Evolutionary conservation across 2,329 filamentous ascomycete species (phyloP), one percentile per base, ranked within the genome.

Genomic region (Aspergillus chevalieri): DNA sequence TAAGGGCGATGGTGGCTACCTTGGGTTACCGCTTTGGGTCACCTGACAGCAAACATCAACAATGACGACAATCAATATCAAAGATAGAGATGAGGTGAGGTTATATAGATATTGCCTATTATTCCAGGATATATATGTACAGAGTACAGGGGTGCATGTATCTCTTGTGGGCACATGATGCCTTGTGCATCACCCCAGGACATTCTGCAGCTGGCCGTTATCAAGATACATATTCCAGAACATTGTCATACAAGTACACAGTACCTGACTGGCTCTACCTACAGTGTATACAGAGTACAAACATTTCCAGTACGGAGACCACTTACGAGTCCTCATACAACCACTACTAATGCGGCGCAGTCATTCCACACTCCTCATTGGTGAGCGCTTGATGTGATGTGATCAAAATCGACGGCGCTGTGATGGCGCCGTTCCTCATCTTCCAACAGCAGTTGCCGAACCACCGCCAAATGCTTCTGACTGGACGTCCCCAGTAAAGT

Each of bases 391-490:
- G 36, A 47, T 30, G 26, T 30, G 26, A 50, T 60, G 57, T 60
- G 57, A 60, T 49, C 55, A 53, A 49, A 55, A 48, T 36, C 38
- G 49, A 47, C 46, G 41, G 41, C 41, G 41, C 41, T 43, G 41
- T 43, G 41, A 43, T 24, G 41, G 22, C 19, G 22, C 21, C 21
- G 34, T n/a, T 43, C 19, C 41, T 21, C 6, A 19, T 8, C 41
- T 22, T 46, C 46, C 51, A 49, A 54, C 53, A 46, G 51, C 43
- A 56, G 43, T 36, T 50, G 53, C 54, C 52, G 51, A 56, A 46
- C 21, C 19, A 43, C 47, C 52, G 41, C 33, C 43, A 50, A 46
- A 46, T 56, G 34, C 34, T 38, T 38, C 34, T 38, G 34, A 38
- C 34, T 17, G n/a, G 34, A 30, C 12, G 10, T 30, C 26, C 10